These are phyloP conservation scores for Ascosphaera acerosa DNA, from an alignment of 2,329 filamentous ascomycete genomes.

Conservation along the genomic window DNA sequence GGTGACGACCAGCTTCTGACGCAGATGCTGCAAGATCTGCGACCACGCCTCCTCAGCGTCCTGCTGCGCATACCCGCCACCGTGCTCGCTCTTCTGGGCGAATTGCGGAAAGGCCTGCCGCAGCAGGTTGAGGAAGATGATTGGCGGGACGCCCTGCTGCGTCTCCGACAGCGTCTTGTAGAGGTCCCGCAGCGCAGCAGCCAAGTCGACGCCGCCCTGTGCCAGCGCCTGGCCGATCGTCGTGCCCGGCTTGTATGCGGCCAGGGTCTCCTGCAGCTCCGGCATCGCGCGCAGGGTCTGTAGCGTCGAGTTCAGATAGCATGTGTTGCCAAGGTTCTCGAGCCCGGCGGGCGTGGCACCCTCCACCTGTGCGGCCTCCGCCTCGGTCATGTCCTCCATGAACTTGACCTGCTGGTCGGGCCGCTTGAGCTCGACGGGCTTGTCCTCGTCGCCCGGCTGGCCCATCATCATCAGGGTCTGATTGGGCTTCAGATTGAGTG, in stretches of 20 bases:
- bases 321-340: conserved; percentile 87
- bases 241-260: conserved; percentile 28
- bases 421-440: conserved; percentile 31
- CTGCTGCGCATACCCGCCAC: conserved; percentile 79
- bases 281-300: conserved; percentile 74
- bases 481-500: conserved; percentile 60
- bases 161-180: conserved; percentile 81
- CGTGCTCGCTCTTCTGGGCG: conserved; percentile 61
- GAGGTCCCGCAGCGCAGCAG: conserved; percentile 50
- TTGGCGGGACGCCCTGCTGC: conserved; percentile 61
- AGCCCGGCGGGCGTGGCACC: conserved; percentile 73
- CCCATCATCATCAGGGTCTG: conserved; percentile 95
- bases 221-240: conserved; percentile 11
- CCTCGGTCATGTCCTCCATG: conserved; percentile 91
- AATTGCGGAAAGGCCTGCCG: conserved; percentile 73
- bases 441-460: conserved; percentile 43
- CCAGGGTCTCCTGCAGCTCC: conserved; percentile 60
- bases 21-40: conserved; percentile 66
- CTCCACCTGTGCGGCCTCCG: conserved; percentile 57
- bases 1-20: conserved; percentile 47
- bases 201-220: conserved; percentile 34
- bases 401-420: conserved; percentile 72
- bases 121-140: conserved; percentile 59
- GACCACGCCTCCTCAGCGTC: conserved; percentile 98
- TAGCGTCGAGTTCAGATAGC: conserved; percentile 94